Evolutionary conservation across 768 basidiomycete species (phyloP), one percentile per base, ranked within the genome.

Genomic region (Lactarius sanguifluus): DNA sequence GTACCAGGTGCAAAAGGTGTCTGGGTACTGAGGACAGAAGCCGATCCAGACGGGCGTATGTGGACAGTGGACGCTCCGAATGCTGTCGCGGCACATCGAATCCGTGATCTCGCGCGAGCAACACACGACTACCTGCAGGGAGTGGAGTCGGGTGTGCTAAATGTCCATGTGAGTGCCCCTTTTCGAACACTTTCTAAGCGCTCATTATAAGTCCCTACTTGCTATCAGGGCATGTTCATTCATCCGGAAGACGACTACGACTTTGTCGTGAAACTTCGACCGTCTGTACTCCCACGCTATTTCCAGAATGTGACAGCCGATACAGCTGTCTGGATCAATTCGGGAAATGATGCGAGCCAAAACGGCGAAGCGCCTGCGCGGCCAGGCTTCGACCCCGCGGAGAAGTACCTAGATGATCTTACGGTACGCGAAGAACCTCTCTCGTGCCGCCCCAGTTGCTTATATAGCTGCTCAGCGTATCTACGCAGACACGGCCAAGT

Each of bases 191-290:
- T 64, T 10, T 5, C 67, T 28, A 57, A 9, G 5, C 28, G 55
- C 41, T 23, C 61, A 15, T 8, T n/a, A 0, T 47, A 52, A n/a
- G 45, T 5, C 10, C 2, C 1, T 57, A 45, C 43, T 40, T 10
- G 10, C 56, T 58, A 57, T 7, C 70, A 96, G 95, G 79, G 83
- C n/a, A 81, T 98, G 61, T 97, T 98, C 78, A 78, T 84, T 12
- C 93, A 96, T 70, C 91, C 95, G 0, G 84, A 85, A 3, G 80
- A 85, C 3, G 91, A 95, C 72, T 99, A 97, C 73, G 90, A 97
- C 71, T 83, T 98, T 70, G 70, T 97, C 9, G 79, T 98, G 40
- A 83, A 90, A 65, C 82, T 98, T 25, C 81, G 94, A 52, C 81
- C 87, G 0, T 59, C 79, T 16, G 76, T 82, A 2, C 76, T 94